phyloP scores from a whole-genome alignment of 1,284 basidiomycete genomes.

The Fomitopsis betulina region DNA sequence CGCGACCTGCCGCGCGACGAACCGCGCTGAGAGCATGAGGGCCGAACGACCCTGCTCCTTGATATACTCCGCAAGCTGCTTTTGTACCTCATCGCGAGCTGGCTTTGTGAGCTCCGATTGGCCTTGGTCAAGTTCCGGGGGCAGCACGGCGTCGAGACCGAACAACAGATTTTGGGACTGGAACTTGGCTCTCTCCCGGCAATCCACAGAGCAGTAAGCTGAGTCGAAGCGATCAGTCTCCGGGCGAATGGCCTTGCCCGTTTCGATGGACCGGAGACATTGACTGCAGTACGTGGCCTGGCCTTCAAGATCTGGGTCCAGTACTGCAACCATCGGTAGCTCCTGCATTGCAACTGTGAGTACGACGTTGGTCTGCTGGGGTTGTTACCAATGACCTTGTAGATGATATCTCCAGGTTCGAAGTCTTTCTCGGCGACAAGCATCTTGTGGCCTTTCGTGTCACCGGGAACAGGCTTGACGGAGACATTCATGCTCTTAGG shows the following conservation, averaged over 20 bases:
- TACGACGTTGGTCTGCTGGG: not conserved
- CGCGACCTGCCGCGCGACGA: constrained; percentile 66
- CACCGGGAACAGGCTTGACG: constrained; percentile 40
- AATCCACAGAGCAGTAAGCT: constrained; percentile 69
- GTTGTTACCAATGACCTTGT: constrained; percentile 45
- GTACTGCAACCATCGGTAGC: constrained; percentile 59
- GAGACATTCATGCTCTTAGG: constrained; percentile 64
- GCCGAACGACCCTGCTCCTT: constrained; percentile 40
- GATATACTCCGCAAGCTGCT: constrained; percentile 49
- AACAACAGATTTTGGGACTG: constrained; percentile 70
- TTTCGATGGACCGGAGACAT: constrained; percentile 56
- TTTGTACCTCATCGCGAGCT: constrained; percentile 53
- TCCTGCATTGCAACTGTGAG: constrained; percentile 42
- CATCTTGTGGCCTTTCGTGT: constrained; percentile 39
- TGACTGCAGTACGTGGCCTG: constrained; percentile 66
- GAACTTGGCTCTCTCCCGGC: constrained; percentile 47
- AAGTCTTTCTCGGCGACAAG: constrained; percentile 67
- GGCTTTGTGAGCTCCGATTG: constrained; percentile 30
- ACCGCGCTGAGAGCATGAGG: constrained; percentile 60
- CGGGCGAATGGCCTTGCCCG: constrained; percentile 38
- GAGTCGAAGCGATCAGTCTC: constrained; percentile 49
- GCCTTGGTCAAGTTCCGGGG: constrained; percentile 42
- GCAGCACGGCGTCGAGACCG: constrained; percentile 57
- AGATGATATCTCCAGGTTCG: constrained; percentile 66
- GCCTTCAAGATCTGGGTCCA: constrained; percentile 66